Evolutionary conservation across 805 yeast species (phyloP), one percentile per base, ranked within the genome.

Genomic region (Candida corydali): DNA sequence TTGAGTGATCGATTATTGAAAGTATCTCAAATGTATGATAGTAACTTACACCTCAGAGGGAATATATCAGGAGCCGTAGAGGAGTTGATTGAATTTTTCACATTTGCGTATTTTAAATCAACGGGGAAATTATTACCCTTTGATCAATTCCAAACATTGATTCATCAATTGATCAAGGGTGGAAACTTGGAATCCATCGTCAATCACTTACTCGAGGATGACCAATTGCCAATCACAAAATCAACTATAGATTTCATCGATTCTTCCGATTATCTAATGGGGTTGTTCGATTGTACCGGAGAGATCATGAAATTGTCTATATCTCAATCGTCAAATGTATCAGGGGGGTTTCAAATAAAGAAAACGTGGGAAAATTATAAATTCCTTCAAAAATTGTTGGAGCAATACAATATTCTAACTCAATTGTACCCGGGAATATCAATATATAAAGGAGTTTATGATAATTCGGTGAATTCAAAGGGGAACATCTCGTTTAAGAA

Each of bases 251-350:
- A 19, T 2, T 39, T 39, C 18, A 26, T 39, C 5, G 39, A 39
- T 17, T 17, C 32, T 16, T 58, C 53, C 10, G 70, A 66, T 43
- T 65, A 57, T 41, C 45, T 65, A 19, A 53, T 65, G 51, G 72
- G 72, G 1, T 34, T 65, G n/a, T 52, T 66, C 40, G 72, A 66
- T 40, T 39, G 63, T 32, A 63, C 71, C 0, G 72, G 72, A 1
- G 72, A 66, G 36, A 51, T 66, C 10, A 65, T 66, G 71, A 41
- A 69, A 20, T 60, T 55, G 36, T 55, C 66, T 9, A 61, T 66
- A 12, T 39, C 54, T n/a, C 51, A 60, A 34, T 40, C 55, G 43
- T 42, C 38, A 10, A 40, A 42, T 37, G 30, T 38, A 22, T 12
- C 37, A 11, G 43, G 46, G 15, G 40, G 42, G 4, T 30, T 37